Conservation (phyloP, 768 basidiomycete species). For the Porpolomopsis calyptriformis region DNA sequence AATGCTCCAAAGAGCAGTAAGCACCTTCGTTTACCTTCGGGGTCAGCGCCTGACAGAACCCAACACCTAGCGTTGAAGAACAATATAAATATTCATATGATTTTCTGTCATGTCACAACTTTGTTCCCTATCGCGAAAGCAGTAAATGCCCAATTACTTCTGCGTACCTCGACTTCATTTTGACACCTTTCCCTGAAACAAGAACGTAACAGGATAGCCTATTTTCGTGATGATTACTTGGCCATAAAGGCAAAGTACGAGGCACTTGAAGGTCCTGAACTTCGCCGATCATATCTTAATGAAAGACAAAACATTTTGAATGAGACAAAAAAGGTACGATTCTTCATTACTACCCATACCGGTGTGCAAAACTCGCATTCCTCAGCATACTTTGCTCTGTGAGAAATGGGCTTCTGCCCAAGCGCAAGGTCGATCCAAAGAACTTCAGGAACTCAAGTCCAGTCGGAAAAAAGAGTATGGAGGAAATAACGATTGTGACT, state of each 20-base stretch:
- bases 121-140: too few relatives aligned
- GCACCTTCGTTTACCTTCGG: too few relatives aligned
- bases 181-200: neutral
- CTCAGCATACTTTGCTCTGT: conserved; percentile 31
- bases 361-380: neutral
- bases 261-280: conserved; percentile 19
- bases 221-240: conserved; percentile 13
- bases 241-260: conserved; percentile 20
- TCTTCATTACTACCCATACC: neutral
- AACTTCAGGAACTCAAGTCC: conserved; percentile 33
- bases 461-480: conserved; percentile 35
- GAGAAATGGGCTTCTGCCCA: conserved; percentile 31
- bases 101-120: too few relatives aligned
- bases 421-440: conserved; percentile 27
- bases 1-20: conserved; percentile 25
- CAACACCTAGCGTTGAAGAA: too few relatives aligned
- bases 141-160: too few relatives aligned
- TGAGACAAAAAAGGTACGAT: conserved; percentile 23
- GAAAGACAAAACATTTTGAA: conserved; percentile 23
- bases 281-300: conserved; percentile 22
- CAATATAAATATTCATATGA: too few relatives aligned
- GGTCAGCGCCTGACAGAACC: too few relatives aligned
- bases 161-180: too few relatives aligned
- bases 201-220: conserved; percentile 13
- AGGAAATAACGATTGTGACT: neutral